Base-by-base conservation (phyloP, 1,284 basidiomycete genomes). In the Pyrrhoderma noxium region DNA sequence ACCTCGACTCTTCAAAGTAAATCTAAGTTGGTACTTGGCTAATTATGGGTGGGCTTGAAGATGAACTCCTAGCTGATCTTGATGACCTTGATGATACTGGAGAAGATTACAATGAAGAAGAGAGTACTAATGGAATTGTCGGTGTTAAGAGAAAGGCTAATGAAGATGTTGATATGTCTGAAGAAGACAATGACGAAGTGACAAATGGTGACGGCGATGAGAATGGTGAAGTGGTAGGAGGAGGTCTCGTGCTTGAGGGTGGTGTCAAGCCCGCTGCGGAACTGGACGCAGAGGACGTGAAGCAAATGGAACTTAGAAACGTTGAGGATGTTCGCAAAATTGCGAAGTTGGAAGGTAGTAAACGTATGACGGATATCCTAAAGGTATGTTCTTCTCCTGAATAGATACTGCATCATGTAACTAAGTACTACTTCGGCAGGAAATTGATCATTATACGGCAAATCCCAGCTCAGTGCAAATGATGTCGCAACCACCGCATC, bases 211-310 rank as follows among this genome's bases (percentile, higher is more conserved):
- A 67, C 21, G 72, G 72, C 19, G 76, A 55, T 11, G 59, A 54
- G 19, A 59, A 61, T 13, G 42, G 23, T 11, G 70, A 67, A 2
- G 71, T 64, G 0, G 68, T 70, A 16, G 57, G 58, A 19, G 62
- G 73, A 0, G 77, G 79, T 3, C 74, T 88, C n/a, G 82, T 97
- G 0, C 79, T 94, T 0, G 85, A 91, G 58, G 94, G 93, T 3
- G 95, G 95, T 3, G 75, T 95, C 2, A 82, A 81, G 58, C 95
- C 95, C 7, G 89, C 94, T 7, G 93, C 96, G 22, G 93, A 98
- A 67, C 72, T 98, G 40, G 92, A 96, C 64, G 82, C 77, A 36
- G 93, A 93, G 57, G 92, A 94, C 52, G 94, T 98, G 25, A 85
- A 94, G 62, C 78, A 82, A 59, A 93, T 96, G 84, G 90, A 98